These are phyloP conservation scores for Sisymbrium irio DNA, from an alignment of 345 rosid species.

Conservation along the genomic window DNA sequence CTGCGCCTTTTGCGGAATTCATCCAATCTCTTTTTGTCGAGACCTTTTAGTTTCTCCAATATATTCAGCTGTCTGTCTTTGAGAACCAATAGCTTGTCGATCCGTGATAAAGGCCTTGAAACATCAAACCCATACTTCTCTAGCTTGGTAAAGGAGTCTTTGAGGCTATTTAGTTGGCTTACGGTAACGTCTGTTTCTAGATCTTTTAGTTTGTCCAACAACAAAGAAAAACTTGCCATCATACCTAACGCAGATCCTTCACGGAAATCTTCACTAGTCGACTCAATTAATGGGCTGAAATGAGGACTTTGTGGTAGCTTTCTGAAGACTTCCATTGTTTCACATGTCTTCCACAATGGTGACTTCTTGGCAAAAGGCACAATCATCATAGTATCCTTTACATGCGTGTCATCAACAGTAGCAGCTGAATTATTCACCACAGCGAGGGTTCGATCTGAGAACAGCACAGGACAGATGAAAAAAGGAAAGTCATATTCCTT, in stretches of 20 bases:
- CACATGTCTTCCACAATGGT: not conserved
- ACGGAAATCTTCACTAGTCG: not conserved
- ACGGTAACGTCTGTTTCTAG: constrained; percentile 34
- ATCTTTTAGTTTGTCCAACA: constrained; percentile 48
- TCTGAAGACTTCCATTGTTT: constrained; percentile 5
- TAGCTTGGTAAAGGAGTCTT: constrained; percentile 45
- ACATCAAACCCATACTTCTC: constrained; percentile 63
- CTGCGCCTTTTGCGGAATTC: not conserved
- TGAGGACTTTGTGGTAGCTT: not conserved
- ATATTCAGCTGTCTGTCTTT: constrained; percentile 34
- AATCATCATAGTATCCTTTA: not conserved
- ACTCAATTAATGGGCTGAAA: not conserved
- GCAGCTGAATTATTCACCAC: too few relatives aligned
- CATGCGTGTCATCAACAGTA: too few relatives aligned
- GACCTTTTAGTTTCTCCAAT: constrained; percentile 21
- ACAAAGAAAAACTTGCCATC: constrained; percentile 50
- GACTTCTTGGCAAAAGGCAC: not conserved
- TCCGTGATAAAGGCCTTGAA: constrained; percentile 30
- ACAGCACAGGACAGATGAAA: not conserved
- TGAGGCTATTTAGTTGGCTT: constrained; percentile 39
- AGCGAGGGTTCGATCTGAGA: too few relatives aligned
- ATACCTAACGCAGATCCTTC: constrained; percentile 32
- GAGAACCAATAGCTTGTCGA: constrained; percentile 42
- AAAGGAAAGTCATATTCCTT: not conserved
- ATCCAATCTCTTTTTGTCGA: constrained; percentile 21